Evolutionary conservation across 163 green algal genomes (phyloP).

Genomic region (Chlorella variabilis): DNA sequence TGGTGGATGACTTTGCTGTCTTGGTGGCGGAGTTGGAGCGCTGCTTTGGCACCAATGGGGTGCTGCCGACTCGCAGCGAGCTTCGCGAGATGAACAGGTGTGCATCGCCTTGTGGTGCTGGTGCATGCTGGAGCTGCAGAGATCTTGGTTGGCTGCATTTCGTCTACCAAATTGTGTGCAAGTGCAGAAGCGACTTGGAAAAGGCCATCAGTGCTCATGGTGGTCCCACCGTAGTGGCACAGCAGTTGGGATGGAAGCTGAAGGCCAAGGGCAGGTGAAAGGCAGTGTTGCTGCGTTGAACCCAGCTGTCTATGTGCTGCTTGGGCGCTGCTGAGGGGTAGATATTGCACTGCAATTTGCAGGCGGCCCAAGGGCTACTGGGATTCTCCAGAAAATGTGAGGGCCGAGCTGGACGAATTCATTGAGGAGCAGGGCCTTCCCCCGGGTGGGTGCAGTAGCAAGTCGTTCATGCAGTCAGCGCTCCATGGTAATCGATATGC

Average conservation of each 20-base stretch:
- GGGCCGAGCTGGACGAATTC: constrained; percentile 64
- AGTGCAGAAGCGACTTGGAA: constrained; percentile 53
- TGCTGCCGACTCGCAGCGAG: constrained; percentile 47
- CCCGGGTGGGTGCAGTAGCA: constrained; percentile 4
- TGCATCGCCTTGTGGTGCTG: no score
- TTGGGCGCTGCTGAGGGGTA: no score
- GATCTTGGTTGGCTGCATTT: no score
- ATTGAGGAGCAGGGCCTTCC: constrained; percentile 45
- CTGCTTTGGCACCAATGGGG: constrained; percentile 39
- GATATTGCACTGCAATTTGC: neutral
- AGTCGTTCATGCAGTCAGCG: neutral
- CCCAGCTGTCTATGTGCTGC: no score
- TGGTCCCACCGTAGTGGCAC: constrained; percentile 52
- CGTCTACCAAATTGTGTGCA: no score
- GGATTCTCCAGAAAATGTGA: constrained; percentile 62
- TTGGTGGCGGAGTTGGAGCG: constrained; percentile 56
- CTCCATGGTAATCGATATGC: neutral
- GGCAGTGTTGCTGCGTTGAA: neutral
- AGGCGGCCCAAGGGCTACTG: constrained; percentile 63
- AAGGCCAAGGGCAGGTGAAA: constrained; percentile 21
- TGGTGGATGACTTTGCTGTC: constrained; percentile 50
- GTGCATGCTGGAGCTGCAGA: no score
- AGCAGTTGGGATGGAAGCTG: constrained; percentile 62
- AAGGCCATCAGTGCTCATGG: constrained; percentile 68
- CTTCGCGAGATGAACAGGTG: constrained; percentile 48